Evolutionary conservation across 805 yeast genomes (phyloP).

Genomic region (Diddensiella transvaalensis): DNA sequence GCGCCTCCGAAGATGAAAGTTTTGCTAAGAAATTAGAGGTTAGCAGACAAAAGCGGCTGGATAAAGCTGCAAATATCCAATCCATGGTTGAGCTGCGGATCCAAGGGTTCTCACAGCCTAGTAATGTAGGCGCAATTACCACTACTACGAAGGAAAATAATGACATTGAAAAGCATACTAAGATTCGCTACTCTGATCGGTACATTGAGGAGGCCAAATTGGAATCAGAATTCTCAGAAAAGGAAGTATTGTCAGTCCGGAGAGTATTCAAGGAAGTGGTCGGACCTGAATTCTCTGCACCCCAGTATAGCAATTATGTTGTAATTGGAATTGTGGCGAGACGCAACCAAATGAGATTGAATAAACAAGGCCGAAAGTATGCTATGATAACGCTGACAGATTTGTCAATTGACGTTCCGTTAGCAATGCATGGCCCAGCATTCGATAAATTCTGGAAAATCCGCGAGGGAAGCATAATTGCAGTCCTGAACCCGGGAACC

Average conservation of each 20-base stretch:
- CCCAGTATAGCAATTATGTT: slow-evolving; percentile 74
- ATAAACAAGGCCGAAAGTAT: slow-evolving; percentile 45
- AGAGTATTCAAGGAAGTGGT: slow-evolving; percentile 60
- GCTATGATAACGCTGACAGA: slow-evolving; percentile 64
- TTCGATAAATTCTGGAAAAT: slow-evolving; percentile 71
- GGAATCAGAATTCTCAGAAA: slow-evolving; percentile 40
- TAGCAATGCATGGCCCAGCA: slow-evolving; percentile 64
- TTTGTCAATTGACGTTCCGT: slow-evolving; percentile 54
- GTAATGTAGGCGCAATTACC: not conserved
- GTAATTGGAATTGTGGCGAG: slow-evolving; percentile 62
- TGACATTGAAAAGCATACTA: slow-evolving; percentile 42
- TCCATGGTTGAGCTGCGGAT: slow-evolving; percentile 1
- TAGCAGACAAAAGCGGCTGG: not conserved
- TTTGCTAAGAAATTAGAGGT: slow-evolving; percentile 15
- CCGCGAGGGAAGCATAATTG: slow-evolving; percentile 68
- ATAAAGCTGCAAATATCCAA: not conserved
- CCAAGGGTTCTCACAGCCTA: not conserved
- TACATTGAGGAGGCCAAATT: slow-evolving; percentile 43
- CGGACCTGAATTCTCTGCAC: slow-evolving; percentile 68
- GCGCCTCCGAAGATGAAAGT: slow-evolving; percentile 7
- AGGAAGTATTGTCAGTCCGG: slow-evolving; percentile 54
- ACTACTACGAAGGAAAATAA: not conserved
- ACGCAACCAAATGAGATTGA: slow-evolving; percentile 51
- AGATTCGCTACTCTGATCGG: slow-evolving; percentile 42
- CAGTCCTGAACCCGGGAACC: slow-evolving; percentile 70